Conservation (phyloP, 2,329 filamentous ascomycete genomes). For the Ceratocystis harringtonii region DNA sequence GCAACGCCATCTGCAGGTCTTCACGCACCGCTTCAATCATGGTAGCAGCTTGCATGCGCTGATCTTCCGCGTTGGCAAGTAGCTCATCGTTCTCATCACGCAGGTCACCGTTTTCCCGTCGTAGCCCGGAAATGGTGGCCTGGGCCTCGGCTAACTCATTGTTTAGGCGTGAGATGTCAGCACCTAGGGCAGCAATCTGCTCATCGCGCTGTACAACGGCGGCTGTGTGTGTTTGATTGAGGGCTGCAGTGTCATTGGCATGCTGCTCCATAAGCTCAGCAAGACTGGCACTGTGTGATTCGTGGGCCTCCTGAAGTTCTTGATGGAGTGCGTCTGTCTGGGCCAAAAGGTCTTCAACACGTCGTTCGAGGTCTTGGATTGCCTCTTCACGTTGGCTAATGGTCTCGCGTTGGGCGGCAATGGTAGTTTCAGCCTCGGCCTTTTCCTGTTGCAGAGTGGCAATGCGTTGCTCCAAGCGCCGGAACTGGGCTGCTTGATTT, state of each 20-base stretch:
- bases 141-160: slow-evolving; percentile 9
- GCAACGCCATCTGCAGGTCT: slow-evolving; percentile 11
- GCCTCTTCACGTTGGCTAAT: slow-evolving; percentile 26
- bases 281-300: slow-evolving; percentile 25
- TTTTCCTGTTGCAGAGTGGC: slow-evolving; percentile 15
- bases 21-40: slow-evolving; percentile 15
- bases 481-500: background rate
- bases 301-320: slow-evolving; percentile 28
- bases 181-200: slow-evolving; percentile 8
- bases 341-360: slow-evolving; percentile 29
- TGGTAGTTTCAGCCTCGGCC: slow-evolving; percentile 23
- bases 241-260: background rate
- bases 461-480: background rate
- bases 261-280: slow-evolving; percentile 15
- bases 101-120: slow-evolving; percentile 9
- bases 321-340: slow-evolving; percentile 27
- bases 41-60: slow-evolving; percentile 13
- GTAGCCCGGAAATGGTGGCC: slow-evolving; percentile 7
- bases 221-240: background rate
- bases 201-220: slow-evolving; percentile 4
- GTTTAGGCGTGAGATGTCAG: slow-evolving; percentile 11
- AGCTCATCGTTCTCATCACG: slow-evolving; percentile 9
- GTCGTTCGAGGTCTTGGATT: slow-evolving; percentile 31
- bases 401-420: slow-evolving; percentile 25
- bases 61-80: slow-evolving; percentile 4